phyloP scores from a whole-genome alignment of 2,329 filamentous ascomycete species.

The Hypomyces perniciosus region DNA sequence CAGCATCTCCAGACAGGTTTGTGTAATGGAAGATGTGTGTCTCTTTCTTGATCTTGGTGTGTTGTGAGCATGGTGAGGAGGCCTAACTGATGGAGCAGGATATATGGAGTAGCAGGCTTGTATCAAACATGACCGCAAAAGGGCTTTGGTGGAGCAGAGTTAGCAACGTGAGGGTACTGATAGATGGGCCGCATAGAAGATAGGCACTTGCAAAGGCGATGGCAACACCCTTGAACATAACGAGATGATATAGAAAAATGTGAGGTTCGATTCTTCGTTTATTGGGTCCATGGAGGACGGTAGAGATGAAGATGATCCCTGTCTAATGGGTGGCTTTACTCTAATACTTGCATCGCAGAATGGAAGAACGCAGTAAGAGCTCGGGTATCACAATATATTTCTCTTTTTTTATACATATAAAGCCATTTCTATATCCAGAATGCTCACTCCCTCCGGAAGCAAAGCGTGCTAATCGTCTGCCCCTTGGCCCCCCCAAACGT shows the following conservation, averaged over 20 bases:
- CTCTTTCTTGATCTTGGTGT: background rate
- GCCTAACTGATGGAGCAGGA: no score
- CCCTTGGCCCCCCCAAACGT: conserved; percentile 85
- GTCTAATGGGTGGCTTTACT: no score
- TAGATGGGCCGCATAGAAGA: no score
- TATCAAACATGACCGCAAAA: background rate
- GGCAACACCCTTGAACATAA: no score
- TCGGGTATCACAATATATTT: background rate
- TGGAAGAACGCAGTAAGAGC: no score
- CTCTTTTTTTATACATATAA: background rate
- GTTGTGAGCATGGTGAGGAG: no score
- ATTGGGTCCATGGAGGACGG: no score
- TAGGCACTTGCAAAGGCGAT: no score
- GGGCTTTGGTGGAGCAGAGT: background rate
- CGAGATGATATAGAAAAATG: no score
- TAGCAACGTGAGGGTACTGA: background rate
- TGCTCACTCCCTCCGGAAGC: conserved; percentile 45
- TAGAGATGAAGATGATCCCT: no score
- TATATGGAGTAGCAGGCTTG: background rate
- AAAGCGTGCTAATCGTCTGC: conserved; percentile 81
- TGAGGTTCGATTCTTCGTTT: no score
- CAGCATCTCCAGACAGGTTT: background rate
- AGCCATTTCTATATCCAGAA: background rate
- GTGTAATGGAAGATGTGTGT: background rate
- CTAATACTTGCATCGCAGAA: no score